Percentiles rank a stretch among this genome's conserved stretches.
These are phyloP conservation scores for Cryptococcus sp. DNA, from an alignment of 1,284 basidiomycete genomes.

Conservation along the genomic window DNA sequence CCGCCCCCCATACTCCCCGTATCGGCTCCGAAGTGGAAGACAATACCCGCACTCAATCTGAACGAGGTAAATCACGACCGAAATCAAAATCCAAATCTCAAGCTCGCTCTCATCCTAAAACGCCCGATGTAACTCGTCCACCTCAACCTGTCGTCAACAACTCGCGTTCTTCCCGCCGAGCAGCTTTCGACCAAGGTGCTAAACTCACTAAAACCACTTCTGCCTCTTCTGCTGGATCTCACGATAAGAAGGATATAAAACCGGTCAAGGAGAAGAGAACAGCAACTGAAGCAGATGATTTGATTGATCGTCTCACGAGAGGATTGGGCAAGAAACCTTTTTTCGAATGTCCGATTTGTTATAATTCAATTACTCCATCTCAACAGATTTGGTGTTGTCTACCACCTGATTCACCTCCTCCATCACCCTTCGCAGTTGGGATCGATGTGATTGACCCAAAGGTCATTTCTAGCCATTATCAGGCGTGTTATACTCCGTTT, in stretches of 20 bases:
- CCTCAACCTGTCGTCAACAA: background rate
- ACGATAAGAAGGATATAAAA: background rate
- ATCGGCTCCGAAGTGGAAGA: background rate
- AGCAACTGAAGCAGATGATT: conserved; percentile 38
- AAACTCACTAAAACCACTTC: conserved; percentile 21
- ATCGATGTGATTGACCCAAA: conserved; percentile 54
- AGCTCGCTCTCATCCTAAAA: background rate
- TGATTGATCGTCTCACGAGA: conserved; percentile 40
- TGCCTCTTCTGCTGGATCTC: conserved; percentile 3
- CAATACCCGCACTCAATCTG: background rate
- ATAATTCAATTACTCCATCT: conserved; percentile 41
- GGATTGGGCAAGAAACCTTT: conserved; percentile 39
- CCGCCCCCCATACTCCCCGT: background rate
- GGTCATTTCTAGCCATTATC: conserved; percentile 24
- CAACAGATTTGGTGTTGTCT: conserved; percentile 48
- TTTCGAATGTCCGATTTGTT: conserved; percentile 49
- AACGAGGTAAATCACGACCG: background rate
- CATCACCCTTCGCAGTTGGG: conserved; percentile 52
- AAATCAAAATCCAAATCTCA: background rate
- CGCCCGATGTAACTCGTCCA: background rate
- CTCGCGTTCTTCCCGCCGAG: conserved; percentile 16
- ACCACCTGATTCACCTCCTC: conserved; percentile 25
- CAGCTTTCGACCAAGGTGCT: conserved; percentile 34
- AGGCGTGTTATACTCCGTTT: conserved; percentile 48
- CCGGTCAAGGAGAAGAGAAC: conserved; percentile 17